phyloP scores from a whole-genome alignment of 345 rosid genomes.

The Camelina laxa region DNA sequence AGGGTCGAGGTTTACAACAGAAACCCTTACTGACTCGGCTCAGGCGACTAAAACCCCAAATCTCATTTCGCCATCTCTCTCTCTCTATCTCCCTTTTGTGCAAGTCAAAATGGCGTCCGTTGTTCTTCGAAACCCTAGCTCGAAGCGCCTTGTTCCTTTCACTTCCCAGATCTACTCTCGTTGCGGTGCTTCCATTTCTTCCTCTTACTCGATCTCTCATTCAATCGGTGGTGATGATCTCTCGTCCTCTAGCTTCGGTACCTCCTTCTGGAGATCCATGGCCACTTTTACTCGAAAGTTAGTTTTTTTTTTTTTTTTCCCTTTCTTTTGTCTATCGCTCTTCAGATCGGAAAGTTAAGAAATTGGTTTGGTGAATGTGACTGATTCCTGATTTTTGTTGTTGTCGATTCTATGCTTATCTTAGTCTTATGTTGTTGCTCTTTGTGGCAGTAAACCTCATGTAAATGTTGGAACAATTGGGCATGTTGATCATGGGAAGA shows the following conservation, averaged over 20 bases:
- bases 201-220: constrained; percentile 45
- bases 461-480: constrained; percentile 99
- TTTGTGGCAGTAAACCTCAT: constrained; percentile 78
- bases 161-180: constrained; percentile 49
- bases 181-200: constrained; percentile 38
- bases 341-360: background rate
- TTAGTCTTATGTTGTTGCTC: background rate
- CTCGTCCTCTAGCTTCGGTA: constrained; percentile 33
- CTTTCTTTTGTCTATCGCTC: too few species aligned
- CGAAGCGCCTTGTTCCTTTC: constrained; percentile 48
- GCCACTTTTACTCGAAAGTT: constrained; percentile 89
- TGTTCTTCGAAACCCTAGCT: constrained; percentile 50
- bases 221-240: constrained; percentile 44
- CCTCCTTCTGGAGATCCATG: constrained; percentile 74
- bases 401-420: background rate
- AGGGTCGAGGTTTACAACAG: constrained; percentile 6
- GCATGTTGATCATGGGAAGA: constrained; percentile 99
- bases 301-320: constrained; percentile 19
- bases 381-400: background rate
- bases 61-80: constrained; percentile 13
- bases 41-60: constrained; percentile 39
- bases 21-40: constrained; percentile 36
- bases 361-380: constrained; percentile 1
- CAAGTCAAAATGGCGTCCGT: constrained; percentile 49
- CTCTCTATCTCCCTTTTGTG: background rate